Base-by-base conservation (phyloP, 306 rosid genomes). In the Purshia tridentata region DNA sequence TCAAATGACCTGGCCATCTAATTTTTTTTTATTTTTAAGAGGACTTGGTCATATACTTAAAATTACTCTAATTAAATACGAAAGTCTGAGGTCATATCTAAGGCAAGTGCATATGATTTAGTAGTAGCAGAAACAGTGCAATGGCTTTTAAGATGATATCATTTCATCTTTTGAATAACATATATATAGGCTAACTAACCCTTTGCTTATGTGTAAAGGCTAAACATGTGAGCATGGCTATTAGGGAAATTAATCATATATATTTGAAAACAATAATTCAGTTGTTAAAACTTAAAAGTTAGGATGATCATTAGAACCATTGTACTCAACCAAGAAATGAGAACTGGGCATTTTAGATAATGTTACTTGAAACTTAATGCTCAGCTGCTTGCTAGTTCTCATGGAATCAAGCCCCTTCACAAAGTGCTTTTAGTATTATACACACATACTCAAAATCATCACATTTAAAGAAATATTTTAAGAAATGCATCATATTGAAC, bases 181-280 rank as follows among this genome's bases (percentile, higher is more conserved):
- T 50, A 50, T 50, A 50, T 29, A 29, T 29, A 29, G 19, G 5
- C 49, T 46, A 5, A 5, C 9, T 37, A 14, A 18, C 46, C 14
- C 72, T 69, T 51, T 70, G 72, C 75, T 65, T 65, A 77, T 55
- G 58, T 67, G 69, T 74, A 82, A 79, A 82, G 88, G 55, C 16
- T 68, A 63, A 70, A 82, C 82, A 69, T 51, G 77, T 41, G 15
- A 67, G 51, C 81, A 73, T 73, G 69, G 64, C 73, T 75, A 55
- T n/a, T 70, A 67, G 58, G 7, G 49, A 23, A 44, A 18, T 66
- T 74, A 1, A 47, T 66, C 55, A 1, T 67, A 67, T 19, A 1
- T 67, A 67, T 19, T 48, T 22, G 46, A 39, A 51, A 62, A 71
- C 70, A 70, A 52, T 40, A 72, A 76, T 65, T 7, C 44, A 35